Base-by-base conservation (phyloP, 768 basidiomycete species). In the Rubroboletus pulcherrimus region DNA sequence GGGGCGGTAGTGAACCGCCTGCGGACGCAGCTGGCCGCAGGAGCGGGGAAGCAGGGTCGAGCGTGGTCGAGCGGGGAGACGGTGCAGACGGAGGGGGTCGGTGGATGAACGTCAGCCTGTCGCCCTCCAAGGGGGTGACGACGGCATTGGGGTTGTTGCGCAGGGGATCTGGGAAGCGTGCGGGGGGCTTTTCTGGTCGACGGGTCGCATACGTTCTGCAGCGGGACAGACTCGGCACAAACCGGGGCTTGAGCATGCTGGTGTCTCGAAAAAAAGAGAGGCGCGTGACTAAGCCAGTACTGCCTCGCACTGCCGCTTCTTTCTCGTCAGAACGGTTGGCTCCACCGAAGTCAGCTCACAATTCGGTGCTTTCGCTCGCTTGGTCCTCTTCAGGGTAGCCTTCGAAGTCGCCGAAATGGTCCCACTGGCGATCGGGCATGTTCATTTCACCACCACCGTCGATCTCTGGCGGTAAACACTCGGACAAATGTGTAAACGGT, bases 61-160 rank as follows among this genome's bases (percentile, higher is more conserved):
- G 83, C 6, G 83, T 85, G 54, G 84, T 80, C 19, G 91, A 93
- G 56, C 77, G 75, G 4, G 90, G 89, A 17, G 89, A 78, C 9
- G 87, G 86, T 10, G 85, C 81, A 10, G 86, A 83, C 0, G 91
- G 88, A 0, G 91, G 91, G n/a, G 88, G 88, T 41, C 91, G 85
- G 68, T 90, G 89, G 55, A 93, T 85, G 68, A 93, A 93, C 0
- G 89, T 89, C 53, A 91, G 70, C 56, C 79, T 75, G 54, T 81
- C 79, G 58, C 80, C 81, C 7, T 74, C 70, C 21, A 87, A 70
- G 9, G 72, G 54, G 10, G 77, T 81, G 48, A 84, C 80, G 46
- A 71, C 71, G 37, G 81, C 82, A 38, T 79, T 75, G 38, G 81
- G 75, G 55, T 77, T 80, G 68, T 79, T 77, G 51, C 70, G 55